Conservation (phyloP, 805 yeast species). For the Starmerella floris region DNA sequence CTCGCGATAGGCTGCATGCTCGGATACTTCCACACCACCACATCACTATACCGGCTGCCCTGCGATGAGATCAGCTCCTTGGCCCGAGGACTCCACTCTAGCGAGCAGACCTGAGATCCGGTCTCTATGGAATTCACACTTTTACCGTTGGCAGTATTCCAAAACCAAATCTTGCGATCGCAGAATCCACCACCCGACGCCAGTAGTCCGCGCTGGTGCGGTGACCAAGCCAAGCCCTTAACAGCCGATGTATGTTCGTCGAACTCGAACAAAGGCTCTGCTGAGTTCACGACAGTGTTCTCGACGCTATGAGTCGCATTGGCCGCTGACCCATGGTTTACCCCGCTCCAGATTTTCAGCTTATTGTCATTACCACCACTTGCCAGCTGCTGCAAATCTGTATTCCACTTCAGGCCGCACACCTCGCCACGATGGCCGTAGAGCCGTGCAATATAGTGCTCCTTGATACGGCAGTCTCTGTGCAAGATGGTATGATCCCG, state of each 20-base stretch:
- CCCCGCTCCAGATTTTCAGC: slow-evolving; percentile 79
- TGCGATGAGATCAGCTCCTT: slow-evolving; percentile 90
- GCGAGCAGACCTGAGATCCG: slow-evolving; percentile 90
- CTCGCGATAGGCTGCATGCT: slow-evolving; percentile 87
- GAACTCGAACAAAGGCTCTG: slow-evolving; percentile 56
- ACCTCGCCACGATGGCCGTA: slow-evolving; percentile 83
- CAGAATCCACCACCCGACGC: slow-evolving; percentile 98
- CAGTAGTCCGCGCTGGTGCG: slow-evolving; percentile 83
- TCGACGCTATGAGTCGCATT: background rate
- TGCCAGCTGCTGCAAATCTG: slow-evolving; percentile 80
- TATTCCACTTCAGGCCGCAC: slow-evolving; percentile 91
- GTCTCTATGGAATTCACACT: slow-evolving; percentile 74
- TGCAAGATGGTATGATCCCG: slow-evolving; percentile 75
- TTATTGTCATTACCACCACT: slow-evolving; percentile 92
- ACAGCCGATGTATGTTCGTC: slow-evolving; percentile 88
- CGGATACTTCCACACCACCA: slow-evolving; percentile 88
- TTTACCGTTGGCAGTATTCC: slow-evolving; percentile 78
- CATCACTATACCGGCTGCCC: slow-evolving; percentile 82
- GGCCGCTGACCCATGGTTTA: slow-evolving; percentile 20
- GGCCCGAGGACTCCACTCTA: slow-evolving; percentile 84
- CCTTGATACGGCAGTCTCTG: slow-evolving; percentile 79
- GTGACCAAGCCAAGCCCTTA: slow-evolving; percentile 94
- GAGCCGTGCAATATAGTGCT: slow-evolving; percentile 60
- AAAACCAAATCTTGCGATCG: slow-evolving; percentile 74
- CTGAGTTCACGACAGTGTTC: background rate